Evolutionary conservation across 1,284 basidiomycete species (phyloP), one percentile per base, ranked within the genome.

Genomic region (Boletus smithii): DNA sequence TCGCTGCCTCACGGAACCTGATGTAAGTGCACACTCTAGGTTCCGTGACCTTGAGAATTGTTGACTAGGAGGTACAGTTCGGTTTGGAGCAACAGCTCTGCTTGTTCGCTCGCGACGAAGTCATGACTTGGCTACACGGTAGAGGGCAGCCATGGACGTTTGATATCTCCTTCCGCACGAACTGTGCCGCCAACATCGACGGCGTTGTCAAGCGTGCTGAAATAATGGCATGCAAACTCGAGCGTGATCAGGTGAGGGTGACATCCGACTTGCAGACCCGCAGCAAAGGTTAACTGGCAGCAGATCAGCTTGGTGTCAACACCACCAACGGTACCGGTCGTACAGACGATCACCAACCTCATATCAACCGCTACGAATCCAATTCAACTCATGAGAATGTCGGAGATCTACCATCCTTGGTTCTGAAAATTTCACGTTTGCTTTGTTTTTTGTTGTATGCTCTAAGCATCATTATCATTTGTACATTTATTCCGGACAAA

Each of bases 61-160:
- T 42, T 55, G 29, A 55, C 49, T 8, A 29, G 23, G 34, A 26
- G 3, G 8, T 41, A 23, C 38, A 95, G 91, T 88, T 83, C 63
- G 88, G 94, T 50, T 72, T 97, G 46, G 92, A 95, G 55, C 86
- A 92, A 59, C 88, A 91, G 49, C 76, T 97, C 13, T 89, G 88
- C 54, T 74, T 97, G 44, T 97, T 97, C 66, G 83, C 91, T 20
- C 81, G 94, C 24, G 97, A 99, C 65, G 97, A 99, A 69, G 87
- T 97, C 42, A 79, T 83, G 57, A 77, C 80, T 13, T 92, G 88
- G 87, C 57, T 85, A 50, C 73, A 71, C 24, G 71, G 73, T 45
- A 75, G 77, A 37, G 69, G 71, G 20, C 74, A 76, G 46, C 72
- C 75, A 16, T 76, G 72, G 69, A 72, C 69, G 23, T 69, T 77